These are phyloP conservation scores for Prosopis cineraria DNA, from an alignment of 306 rosid genomes.

Conservation along the genomic window DNA sequence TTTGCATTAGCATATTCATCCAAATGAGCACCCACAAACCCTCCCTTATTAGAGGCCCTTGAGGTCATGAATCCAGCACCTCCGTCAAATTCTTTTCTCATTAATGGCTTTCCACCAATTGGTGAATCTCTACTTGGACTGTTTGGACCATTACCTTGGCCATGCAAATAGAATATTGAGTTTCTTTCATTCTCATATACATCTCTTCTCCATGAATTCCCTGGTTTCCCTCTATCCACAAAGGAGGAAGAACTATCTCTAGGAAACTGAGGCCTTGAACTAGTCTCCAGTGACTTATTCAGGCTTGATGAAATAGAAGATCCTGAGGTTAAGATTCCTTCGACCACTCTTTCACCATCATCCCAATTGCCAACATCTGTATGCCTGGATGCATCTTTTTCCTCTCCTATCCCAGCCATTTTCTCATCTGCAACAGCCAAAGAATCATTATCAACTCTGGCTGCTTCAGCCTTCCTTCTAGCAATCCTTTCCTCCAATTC, in stretches of 20 bases:
- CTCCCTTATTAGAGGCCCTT: constrained; percentile 57
- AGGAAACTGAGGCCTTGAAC: constrained; percentile 63
- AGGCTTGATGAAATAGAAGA: constrained; percentile 83
- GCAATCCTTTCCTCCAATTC: constrained; percentile 95
- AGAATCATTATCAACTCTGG: constrained; percentile 48
- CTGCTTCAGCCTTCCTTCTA: constrained; percentile 69
- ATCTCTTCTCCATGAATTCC: constrained; percentile 83
- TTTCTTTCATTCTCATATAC: constrained; percentile 68
- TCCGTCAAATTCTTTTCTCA: constrained; percentile 69
- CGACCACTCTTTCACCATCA: constrained; percentile 91
- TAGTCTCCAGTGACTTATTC: constrained; percentile 64
- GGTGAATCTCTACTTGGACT: constrained; percentile 60
- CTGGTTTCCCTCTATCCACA: constrained; percentile 68
- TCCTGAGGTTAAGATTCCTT: constrained; percentile 75
- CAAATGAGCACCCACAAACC: constrained; percentile 47
- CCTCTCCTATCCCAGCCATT: constrained; percentile 44
- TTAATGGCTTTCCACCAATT: constrained; percentile 58
- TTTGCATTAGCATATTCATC: constrained; percentile 61
- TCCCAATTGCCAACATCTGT: constrained; percentile 86
- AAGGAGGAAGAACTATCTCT: constrained; percentile 62
- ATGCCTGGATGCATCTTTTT: constrained; percentile 57
- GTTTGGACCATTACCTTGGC: constrained; percentile 58
- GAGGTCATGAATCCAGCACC: constrained; percentile 65
- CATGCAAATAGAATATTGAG: constrained; percentile 58
- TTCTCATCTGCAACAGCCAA: constrained; percentile 54